Evolutionary conservation across 768 basidiomycete species (phyloP).

Genomic region (Neoboletus brunneissimus): DNA sequence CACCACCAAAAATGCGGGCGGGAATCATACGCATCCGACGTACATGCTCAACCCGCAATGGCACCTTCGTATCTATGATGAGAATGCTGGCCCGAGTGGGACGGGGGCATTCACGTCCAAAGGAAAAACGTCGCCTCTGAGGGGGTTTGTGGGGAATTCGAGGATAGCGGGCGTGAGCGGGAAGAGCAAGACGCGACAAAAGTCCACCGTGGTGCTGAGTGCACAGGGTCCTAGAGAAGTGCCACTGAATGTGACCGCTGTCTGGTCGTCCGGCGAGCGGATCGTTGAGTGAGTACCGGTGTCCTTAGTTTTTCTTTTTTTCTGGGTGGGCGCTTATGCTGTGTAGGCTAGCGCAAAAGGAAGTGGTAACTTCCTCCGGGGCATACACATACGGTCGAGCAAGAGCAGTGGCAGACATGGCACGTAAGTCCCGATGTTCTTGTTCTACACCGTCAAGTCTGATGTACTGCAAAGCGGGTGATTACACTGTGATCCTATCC

Average conservation of each 20-base stretch:
- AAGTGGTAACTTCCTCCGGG: constrained; percentile 71
- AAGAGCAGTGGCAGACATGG: constrained; percentile 46
- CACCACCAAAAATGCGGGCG: constrained; percentile 73
- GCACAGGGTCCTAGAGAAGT: constrained; percentile 60
- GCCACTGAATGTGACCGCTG: constrained; percentile 68
- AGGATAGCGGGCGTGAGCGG: constrained; percentile 5
- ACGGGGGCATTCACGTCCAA: neutral
- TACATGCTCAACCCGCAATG: constrained; percentile 94
- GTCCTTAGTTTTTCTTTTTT: neutral
- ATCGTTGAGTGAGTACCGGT: constrained; percentile 62
- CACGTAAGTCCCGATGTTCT: constrained; percentile 40
- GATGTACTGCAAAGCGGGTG: constrained; percentile 42
- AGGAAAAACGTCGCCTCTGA: neutral
- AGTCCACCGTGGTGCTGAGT: constrained; percentile 42
- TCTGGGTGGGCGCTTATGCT: neutral
- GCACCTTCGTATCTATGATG: constrained; percentile 54
- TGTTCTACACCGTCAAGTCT: neutral
- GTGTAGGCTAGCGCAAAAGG: constrained; percentile 57
- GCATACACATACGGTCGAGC: constrained; percentile 80
- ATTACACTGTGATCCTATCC: constrained; percentile 83
- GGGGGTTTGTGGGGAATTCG: neutral
- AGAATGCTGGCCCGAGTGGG: constrained; percentile 11
- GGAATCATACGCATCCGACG: constrained; percentile 74
- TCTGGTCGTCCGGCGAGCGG: constrained; percentile 75
- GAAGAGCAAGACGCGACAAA: constrained; percentile 21